These are phyloP conservation scores for Corymbia calophylla DNA, from an alignment of 441 rosid genomes.

Conservation along the genomic window DNA sequence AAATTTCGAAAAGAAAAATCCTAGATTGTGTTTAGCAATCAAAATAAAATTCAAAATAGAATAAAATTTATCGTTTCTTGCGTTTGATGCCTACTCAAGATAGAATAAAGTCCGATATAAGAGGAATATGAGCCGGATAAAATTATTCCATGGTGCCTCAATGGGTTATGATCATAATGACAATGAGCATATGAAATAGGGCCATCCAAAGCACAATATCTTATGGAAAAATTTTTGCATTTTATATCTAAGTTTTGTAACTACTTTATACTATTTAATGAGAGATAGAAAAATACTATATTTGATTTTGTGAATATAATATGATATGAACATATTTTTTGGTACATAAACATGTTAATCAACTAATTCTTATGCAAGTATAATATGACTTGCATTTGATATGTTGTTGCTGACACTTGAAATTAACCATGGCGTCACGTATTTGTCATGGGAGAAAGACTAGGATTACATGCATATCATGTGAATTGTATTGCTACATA, in stretches of 20 bases:
- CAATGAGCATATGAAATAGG: no score
- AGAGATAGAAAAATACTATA: not conserved
- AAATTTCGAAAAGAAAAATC: accelerated
- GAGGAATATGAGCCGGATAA: no score
- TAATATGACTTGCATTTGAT: not conserved
- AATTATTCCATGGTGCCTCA: not conserved
- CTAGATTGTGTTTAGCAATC: no score
- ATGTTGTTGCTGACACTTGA: not conserved
- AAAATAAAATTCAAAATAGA: no score
- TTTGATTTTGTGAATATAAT: not conserved
- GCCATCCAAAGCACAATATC: not conserved
- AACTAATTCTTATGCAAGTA: not conserved
- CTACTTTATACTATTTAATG: not conserved
- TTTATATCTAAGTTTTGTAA: not conserved
- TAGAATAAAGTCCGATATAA: no score
- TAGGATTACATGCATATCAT: no score
- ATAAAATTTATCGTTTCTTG: no score
- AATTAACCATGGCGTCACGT: no score
- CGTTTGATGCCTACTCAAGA: no score
- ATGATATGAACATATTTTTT: not conserved
- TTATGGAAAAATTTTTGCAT: not conserved
- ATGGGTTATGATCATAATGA: not conserved
- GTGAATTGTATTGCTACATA: no score
- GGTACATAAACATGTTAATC: not conserved
- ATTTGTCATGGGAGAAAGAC: no score